Percentiles rank a stretch among this genome's conserved stretches.
phyloP scores from a whole-genome alignment of 2,329 filamentous ascomycete genomes.

The Alternaria gansuensis region DNA sequence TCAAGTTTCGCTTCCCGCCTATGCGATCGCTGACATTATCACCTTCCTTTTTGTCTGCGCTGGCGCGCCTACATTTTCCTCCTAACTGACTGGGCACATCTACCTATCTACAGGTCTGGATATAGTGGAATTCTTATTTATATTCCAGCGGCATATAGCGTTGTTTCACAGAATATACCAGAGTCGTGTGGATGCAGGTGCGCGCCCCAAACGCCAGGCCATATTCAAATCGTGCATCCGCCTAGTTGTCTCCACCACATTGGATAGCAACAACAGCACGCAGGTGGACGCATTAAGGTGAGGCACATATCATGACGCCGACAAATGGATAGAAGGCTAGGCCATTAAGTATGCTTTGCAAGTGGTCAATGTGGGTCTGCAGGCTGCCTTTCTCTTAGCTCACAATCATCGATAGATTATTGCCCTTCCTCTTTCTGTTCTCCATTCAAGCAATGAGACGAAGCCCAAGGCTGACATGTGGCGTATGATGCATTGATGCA shows the following conservation, averaged over 20 bases:
- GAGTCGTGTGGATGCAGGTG: background rate
- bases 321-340: background rate
- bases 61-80: background rate
- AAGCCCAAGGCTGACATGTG: background rate
- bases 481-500: background rate
- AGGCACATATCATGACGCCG: no score
- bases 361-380: background rate
- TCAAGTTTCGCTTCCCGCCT: constrained; percentile 12
- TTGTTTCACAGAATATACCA: background rate
- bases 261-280: no score
- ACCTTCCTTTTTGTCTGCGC: background rate
- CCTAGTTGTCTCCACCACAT: no score
- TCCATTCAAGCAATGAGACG: background rate
- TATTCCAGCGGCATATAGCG: background rate
- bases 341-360: no score
- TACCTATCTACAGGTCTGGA: no score
- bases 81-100: no score
- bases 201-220: background rate
- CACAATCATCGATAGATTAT: background rate
- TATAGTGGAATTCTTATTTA: no score
- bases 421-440: background rate
- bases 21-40: constrained; percentile 1
- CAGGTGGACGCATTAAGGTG: no score
- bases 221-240: no score
- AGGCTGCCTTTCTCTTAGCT: background rate